phyloP scores from a whole-genome alignment of 1,284 basidiomycete species.

The Tylopilus orsonianus region DNA sequence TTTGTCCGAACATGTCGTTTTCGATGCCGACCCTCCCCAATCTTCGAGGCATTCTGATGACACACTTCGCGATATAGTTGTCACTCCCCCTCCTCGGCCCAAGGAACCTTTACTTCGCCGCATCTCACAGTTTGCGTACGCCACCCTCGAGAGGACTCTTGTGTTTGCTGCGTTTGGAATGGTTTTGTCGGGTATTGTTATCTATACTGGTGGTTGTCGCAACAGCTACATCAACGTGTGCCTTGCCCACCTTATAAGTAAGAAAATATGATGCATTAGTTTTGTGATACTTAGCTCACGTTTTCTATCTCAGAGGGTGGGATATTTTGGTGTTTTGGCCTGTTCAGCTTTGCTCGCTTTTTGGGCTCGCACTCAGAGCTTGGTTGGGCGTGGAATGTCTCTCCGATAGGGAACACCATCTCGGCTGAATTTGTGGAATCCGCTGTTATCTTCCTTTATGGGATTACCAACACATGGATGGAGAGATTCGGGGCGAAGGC shows the following conservation, averaged over 20 bases:
- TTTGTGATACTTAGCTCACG: slow-evolving; percentile 7
- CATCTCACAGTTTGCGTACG: slow-evolving; percentile 47
- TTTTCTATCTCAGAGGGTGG: slow-evolving; percentile 61
- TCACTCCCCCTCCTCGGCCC: slow-evolving; percentile 15
- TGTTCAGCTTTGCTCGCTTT: slow-evolving; percentile 88
- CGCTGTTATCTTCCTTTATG: slow-evolving; percentile 85
- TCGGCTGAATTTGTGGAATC: slow-evolving; percentile 91
- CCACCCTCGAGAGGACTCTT: slow-evolving; percentile 58
- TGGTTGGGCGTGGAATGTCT: slow-evolving; percentile 95
- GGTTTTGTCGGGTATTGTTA: slow-evolving; percentile 66
- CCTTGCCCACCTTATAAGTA: slow-evolving; percentile 92
- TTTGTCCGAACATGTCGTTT: slow-evolving; percentile 55
- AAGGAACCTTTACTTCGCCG: slow-evolving; percentile 38
- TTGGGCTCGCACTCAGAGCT: slow-evolving; percentile 85
- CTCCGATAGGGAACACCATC: slow-evolving; percentile 49
- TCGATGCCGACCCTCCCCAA: slow-evolving; percentile 44
- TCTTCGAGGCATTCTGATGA: slow-evolving; percentile 59
- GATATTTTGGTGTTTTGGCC: slow-evolving; percentile 90
- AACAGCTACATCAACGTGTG: slow-evolving; percentile 78
- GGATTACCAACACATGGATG: slow-evolving; percentile 95
- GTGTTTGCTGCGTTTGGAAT: slow-evolving; percentile 71
- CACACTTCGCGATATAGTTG: slow-evolving; percentile 52
- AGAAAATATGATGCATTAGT: slow-evolving; percentile 4
- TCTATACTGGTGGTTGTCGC: slow-evolving; percentile 84
- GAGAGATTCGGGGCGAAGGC: slow-evolving; percentile 84